Conservation (phyloP, 2,329 filamentous ascomycete genomes). For the Xylaria sp. region DNA sequence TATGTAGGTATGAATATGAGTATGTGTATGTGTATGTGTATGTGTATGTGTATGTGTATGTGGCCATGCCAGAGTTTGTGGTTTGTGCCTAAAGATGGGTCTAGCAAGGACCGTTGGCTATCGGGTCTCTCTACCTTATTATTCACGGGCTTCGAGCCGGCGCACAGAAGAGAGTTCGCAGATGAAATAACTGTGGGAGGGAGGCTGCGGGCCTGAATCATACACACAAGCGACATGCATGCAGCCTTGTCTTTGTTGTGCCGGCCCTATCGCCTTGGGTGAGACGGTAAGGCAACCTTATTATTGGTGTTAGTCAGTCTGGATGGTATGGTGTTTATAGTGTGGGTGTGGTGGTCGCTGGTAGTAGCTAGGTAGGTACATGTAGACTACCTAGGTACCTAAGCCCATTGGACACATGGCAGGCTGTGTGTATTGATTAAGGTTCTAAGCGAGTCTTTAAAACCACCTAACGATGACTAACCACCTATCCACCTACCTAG, state of each 20-base stretch:
- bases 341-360: neutral
- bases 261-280: conserved; percentile 9
- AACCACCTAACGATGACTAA: neutral
- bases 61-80: conserved; percentile 30
- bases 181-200: conserved; percentile 19
- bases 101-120: conserved; percentile 8
- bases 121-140: neutral
- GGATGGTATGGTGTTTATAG: neutral
- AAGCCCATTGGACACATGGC: too few relatives aligned
- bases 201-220: conserved; percentile 33
- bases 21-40: conserved; percentile 3
- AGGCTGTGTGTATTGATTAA: neutral
- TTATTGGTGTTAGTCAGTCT: neutral
- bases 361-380: too few relatives aligned
- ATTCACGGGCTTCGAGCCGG: neutral
- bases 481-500: too few relatives aligned
- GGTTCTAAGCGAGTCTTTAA: conserved; percentile 4
- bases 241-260: conserved; percentile 33
- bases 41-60: neutral
- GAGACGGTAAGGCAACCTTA: conserved; percentile 20
- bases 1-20: conserved; percentile 18
- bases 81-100: conserved; percentile 41
- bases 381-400: too few relatives aligned
- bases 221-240: conserved; percentile 27
- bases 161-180: conserved; percentile 17